phyloP scores from a whole-genome alignment of 2,329 filamentous ascomycete species.

The Aspergillus chevalieri region DNA sequence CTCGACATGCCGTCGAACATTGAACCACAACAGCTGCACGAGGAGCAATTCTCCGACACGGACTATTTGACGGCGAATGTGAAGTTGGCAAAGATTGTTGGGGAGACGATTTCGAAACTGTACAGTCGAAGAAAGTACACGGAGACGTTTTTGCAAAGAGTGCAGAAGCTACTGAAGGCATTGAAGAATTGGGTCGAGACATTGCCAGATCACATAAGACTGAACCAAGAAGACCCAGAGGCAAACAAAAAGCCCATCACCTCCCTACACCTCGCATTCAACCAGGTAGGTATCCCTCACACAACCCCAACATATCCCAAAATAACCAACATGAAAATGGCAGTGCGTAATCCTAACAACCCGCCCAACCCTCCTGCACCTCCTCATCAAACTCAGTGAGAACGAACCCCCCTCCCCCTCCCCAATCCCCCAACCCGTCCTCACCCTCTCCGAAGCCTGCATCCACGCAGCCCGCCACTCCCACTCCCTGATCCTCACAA shows the following conservation, averaged over 20 bases:
- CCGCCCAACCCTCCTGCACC: constrained; percentile 33
- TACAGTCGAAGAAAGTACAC: constrained; percentile 32
- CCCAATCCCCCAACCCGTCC: constrained; percentile 32
- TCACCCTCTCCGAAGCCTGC: constrained; percentile 33
- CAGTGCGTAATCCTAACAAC: constrained; percentile 35
- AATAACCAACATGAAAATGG: constrained; percentile 3
- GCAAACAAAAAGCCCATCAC: constrained; percentile 27
- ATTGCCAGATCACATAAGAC: constrained; percentile 28
- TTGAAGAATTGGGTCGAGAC: constrained; percentile 35
- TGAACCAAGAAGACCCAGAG: constrained; percentile 27
- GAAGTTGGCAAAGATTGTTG: constrained; percentile 31
- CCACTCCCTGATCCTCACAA: constrained; percentile 30
- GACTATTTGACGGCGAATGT: constrained; percentile 34
- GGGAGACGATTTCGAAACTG: constrained; percentile 29
- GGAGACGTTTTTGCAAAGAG: constrained; percentile 34
- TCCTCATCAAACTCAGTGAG: constrained; percentile 30
- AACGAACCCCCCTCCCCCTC: constrained; percentile 4
- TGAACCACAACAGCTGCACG: constrained; percentile 23
- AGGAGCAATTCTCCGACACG: constrained; percentile 32
- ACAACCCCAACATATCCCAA: neutral
- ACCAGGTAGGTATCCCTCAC: constrained; percentile 14
- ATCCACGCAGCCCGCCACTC: constrained; percentile 34
- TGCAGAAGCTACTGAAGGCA: constrained; percentile 35
- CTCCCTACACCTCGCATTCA: constrained; percentile 35
- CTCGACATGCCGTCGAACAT: constrained; percentile 33